Percentiles rank a stretch among this genome's conserved stretches.
These are phyloP conservation scores for Cytospora mali DNA, from an alignment of 2,329 filamentous ascomycete genomes.

Conservation along the genomic window DNA sequence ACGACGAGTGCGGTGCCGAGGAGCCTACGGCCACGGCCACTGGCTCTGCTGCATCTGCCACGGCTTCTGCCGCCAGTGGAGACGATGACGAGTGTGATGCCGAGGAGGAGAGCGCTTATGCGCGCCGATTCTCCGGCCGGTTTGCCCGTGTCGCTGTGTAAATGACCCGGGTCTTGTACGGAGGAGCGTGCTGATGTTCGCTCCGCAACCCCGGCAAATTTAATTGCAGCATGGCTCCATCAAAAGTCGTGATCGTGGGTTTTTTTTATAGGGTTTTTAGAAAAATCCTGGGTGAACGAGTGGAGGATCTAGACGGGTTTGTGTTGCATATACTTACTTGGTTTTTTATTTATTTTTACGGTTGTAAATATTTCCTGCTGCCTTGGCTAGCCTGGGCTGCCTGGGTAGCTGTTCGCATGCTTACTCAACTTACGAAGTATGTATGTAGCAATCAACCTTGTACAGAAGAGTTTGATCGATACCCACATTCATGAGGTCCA, in stretches of 20 bases:
- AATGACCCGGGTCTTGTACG: background rate
- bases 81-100: constrained; percentile 17
- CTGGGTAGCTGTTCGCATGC: constrained; percentile 7
- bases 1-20: constrained; percentile 20
- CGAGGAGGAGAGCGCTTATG: constrained; percentile 19
- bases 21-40: constrained; percentile 4
- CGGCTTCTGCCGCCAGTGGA: background rate
- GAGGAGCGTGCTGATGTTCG: background rate
- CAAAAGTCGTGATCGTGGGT: background rate
- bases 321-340: constrained; percentile 7
- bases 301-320: background rate
- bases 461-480: background rate
- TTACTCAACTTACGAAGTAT: too few relatives aligned
- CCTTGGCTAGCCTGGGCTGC: constrained; percentile 19
- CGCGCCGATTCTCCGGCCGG: constrained; percentile 1
- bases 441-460: constrained; percentile 7
- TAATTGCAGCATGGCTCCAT: background rate
- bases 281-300: background rate
- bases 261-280: background rate
- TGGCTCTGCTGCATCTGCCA: background rate
- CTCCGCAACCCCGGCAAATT: too few relatives aligned
- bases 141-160: background rate
- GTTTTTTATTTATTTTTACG: too few relatives aligned
- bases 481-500: background rate
- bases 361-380: constrained; percentile 22